Base-by-base conservation (phyloP, 345 rosid species). In the Euphorbia tirucalli region DNA sequence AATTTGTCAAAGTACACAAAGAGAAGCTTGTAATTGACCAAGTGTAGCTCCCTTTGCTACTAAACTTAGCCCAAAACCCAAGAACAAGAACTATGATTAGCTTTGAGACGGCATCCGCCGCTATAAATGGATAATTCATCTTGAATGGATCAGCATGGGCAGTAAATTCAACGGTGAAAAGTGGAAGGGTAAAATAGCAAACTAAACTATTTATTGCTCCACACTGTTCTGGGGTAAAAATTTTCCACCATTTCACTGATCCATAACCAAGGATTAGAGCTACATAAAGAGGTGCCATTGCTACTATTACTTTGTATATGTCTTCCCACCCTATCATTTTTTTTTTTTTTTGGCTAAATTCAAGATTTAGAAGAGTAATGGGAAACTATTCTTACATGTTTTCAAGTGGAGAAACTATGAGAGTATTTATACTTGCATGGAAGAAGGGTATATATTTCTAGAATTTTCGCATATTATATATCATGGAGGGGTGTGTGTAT, bases 21-120 rank as follows among this genome's bases (percentile, higher is more conserved):
- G 96, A 87, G 72, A 86, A 92, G 43, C 87, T 87, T 1, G 97
- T 94, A 22, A 94, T 89, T 73, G 90, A 91, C 97, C 98, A 90
- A 43, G 85, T 56, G 49, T 79, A 86, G 83, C 93, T 90, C 31
- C 89, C 89, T 72, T 86, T 87, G 81, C 75, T 74, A n/a, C 85
- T 82, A 55, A 73, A 88, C 79, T 75, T 87, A 8, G 89, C 89
- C 93, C 97, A 94, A 9, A 82, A 43, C 21, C 79, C 92, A 19
- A 94, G 68, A 48, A 85, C 84, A 39, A 68, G 70, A 30, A 90
- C 82, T 4, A 89, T 85, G 0, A 92, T 49, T 59, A 84, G 50
- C 80, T 94, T 94, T 5, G 98, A 90, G 7, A 94, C 67, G 7
- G 82, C 82, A 64, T 92, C 97, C 0, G 93, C 97, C 0, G 74